Evolutionary conservation across 2,329 filamentous ascomycete genomes (phyloP), one percentile per base, ranked within the genome.

Genomic region (Chalara sp.): DNA sequence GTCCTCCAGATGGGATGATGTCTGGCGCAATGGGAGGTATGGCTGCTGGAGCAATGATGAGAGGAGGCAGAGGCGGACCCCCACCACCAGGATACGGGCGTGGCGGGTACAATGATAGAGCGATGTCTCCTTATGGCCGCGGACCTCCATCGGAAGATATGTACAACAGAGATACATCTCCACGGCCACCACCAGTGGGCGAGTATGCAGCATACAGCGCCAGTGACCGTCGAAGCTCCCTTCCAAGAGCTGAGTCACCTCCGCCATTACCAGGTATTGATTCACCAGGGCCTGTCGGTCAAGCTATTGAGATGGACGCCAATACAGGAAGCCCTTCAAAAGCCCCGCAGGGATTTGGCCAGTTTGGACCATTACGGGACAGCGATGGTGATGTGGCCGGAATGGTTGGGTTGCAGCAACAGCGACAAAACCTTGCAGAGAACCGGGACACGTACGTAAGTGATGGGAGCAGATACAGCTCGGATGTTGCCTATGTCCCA

Each of bases 281-380:
- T 21, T 33, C 29, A 41, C 58, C 67, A 49, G 59, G 44, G 56
- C 59, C 66, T 33, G 66, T 83, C 10, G 83, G 83, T 7, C 84
- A 85, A 62, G 82, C 86, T 3, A 79, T 90, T 48, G 89, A 93
- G 66, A 91, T 95, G 87, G 85, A 91, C 65, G 83, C 84, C 33
- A 73, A 76, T n/a, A 73, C 74, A n/a, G 76, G 76, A 39, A 76
- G 73, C 49, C 75, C 76, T 68, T 49, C 69, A 68, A 31, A 56
- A 40, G 55, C 70, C 3, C 71, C 70, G 11, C 61, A 61, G 39
- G 70, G 68, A 11, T 75, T 70, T 55, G 74, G 70, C 5, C 72
- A 74, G 50, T 75, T 73, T 50, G 70, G 66, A 32, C 64, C 70
- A 47, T 65, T 80, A 13, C 71, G 76, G 46, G 84, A 87, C 48